phyloP scores from a whole-genome alignment of 768 basidiomycete genomes.

The Auriscalpium vulgare region DNA sequence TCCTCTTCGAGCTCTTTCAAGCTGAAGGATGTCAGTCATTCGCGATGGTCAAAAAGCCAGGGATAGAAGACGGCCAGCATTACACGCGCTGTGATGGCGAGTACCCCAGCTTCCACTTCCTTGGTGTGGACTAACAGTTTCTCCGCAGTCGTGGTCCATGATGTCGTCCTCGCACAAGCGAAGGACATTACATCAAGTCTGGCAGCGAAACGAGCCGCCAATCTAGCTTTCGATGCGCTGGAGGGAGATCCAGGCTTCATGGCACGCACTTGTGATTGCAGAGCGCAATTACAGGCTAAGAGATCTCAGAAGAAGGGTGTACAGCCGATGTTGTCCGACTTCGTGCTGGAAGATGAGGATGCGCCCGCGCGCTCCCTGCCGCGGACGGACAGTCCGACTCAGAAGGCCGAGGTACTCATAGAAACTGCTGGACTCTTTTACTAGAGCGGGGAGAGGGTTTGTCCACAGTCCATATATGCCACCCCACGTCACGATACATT shows the following conservation, averaged over 20 bases:
- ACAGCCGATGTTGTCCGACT: constrained; percentile 20
- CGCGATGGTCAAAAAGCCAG: constrained; percentile 29
- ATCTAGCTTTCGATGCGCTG: constrained; percentile 61
- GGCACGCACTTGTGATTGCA: constrained; percentile 60
- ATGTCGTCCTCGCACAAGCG: constrained; percentile 51
- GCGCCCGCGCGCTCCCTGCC: neutral
- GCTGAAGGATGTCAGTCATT: constrained; percentile 64
- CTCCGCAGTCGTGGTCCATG: constrained; percentile 58
- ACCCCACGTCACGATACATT: too few relatives aligned
- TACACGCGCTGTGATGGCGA: constrained; percentile 46
- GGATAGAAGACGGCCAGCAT: constrained; percentile 34
- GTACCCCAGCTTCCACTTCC: constrained; percentile 8
- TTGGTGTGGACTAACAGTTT: neutral
- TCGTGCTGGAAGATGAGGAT: constrained; percentile 16
- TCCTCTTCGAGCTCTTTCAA: constrained; percentile 67
- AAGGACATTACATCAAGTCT: constrained; percentile 40
- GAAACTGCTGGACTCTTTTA: neutral
- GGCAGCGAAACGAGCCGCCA: constrained; percentile 54
- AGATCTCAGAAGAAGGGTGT: constrained; percentile 32
- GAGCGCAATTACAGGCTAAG: constrained; percentile 26
- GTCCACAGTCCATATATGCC: too few relatives aligned
- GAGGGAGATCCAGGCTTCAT: constrained; percentile 59
- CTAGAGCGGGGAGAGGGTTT: too few relatives aligned
- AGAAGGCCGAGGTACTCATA: neutral
- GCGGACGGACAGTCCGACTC: neutral